Evolutionary conservation across 1,284 basidiomycete genomes (phyloP).

Genomic region (Apiotrichum akiyoshidainum): DNA sequence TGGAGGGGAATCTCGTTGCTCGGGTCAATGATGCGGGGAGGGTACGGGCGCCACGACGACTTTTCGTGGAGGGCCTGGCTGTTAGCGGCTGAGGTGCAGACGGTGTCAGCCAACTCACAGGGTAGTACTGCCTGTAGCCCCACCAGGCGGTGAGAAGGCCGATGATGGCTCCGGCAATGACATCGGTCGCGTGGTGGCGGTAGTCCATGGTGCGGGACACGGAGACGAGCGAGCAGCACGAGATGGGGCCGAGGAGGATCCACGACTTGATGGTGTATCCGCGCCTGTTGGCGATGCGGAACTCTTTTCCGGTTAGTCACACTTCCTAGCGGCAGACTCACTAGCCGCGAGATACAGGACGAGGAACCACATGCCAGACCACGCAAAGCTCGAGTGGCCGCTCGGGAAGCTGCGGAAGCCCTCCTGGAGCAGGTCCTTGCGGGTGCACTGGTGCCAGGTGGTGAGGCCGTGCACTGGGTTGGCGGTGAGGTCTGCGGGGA

Average conservation of each 20-base stretch:
- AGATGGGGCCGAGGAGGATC: conserved; percentile 72
- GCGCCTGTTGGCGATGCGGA: conserved; percentile 77
- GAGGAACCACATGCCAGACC: conserved; percentile 49
- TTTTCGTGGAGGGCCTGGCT: conserved; percentile 29
- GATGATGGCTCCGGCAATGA: conserved; percentile 44
- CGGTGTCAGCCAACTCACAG: conserved; percentile 26
- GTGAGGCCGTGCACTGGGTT: conserved; percentile 68
- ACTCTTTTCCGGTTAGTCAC: conserved; percentile 70
- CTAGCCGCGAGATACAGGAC: conserved; percentile 54
- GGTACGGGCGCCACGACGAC: conserved; percentile 40
- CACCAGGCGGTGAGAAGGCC: conserved; percentile 42
- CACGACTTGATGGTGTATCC: conserved; percentile 84
- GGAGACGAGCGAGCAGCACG: conserved; percentile 75
- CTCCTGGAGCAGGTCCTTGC: conserved; percentile 67
- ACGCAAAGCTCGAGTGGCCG: conserved; percentile 72
- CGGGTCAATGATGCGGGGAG: conserved; percentile 38
- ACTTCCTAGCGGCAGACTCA: conserved; percentile 47
- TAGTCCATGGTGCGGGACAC: conserved; percentile 74
- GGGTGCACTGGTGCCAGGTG: conserved; percentile 72
- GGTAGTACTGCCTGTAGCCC: conserved; percentile 48
- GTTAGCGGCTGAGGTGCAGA: not conserved
- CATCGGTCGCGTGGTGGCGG: conserved; percentile 44
- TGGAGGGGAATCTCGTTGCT: conserved; percentile 20
- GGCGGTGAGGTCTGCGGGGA: conserved; percentile 61
- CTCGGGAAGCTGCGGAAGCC: conserved; percentile 91